Conservation (phyloP, 345 rosid species). For the Eucalyptus cloeziana region DNA sequence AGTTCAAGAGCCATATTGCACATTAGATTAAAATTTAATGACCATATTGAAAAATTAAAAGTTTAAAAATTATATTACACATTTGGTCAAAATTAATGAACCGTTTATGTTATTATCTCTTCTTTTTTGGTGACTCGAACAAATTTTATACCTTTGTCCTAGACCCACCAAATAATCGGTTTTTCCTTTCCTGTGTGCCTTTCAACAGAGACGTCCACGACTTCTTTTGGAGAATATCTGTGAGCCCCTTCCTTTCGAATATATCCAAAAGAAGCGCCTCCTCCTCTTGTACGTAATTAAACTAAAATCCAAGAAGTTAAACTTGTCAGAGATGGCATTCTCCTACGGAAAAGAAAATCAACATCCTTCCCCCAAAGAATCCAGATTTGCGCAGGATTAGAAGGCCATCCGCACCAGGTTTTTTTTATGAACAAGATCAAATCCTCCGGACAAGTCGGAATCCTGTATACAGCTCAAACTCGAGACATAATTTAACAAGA, state of each 20-base stretch:
- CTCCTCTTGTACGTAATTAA: not conserved
- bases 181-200: not conserved
- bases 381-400: not conserved
- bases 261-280: not conserved
- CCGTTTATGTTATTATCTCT: too few species aligned
- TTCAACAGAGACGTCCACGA: not conserved
- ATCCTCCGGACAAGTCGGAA: fast-evolving
- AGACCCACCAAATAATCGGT: not conserved
- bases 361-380: not conserved
- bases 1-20: too few species aligned
- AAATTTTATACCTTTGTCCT: not conserved
- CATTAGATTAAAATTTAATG: fast-evolving
- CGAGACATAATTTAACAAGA: fast-evolving
- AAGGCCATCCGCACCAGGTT: not conserved
- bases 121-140: fast-evolving
- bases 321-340: not conserved
- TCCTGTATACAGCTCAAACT: not conserved
- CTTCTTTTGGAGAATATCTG: not conserved
- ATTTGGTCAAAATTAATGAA: too few species aligned
- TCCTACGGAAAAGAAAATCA: not conserved
- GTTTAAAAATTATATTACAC: too few species aligned
- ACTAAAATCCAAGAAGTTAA: not conserved
- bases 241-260: not conserved
- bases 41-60: too few species aligned
- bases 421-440: not conserved